These are phyloP conservation scores for Dimargaris xerosporica DNA, from an alignment of 192 early-diverging fungal genomes.

Conservation along the genomic window DNA sequence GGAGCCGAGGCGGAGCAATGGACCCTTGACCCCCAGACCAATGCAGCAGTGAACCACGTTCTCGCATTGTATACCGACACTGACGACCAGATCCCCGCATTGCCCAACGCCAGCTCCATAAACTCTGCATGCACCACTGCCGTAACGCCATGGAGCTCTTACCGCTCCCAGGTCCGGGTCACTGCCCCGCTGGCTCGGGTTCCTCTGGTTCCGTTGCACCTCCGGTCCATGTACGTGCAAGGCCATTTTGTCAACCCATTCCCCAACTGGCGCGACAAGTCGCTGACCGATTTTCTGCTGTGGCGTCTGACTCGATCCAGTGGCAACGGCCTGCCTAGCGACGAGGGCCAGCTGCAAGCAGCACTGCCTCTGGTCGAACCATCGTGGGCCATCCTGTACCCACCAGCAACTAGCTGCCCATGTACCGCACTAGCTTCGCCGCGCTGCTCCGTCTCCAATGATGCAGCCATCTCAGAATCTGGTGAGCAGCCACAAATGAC, in stretches of 20 bases:
- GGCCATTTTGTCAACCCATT: conserved; percentile 32
- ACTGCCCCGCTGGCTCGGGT: not conserved
- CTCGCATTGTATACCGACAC: not conserved
- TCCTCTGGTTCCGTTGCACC: not conserved
- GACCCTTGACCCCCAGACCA: not conserved
- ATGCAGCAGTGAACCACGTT: not conserved
- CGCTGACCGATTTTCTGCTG: conserved; percentile 27
- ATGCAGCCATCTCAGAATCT: not conserved
- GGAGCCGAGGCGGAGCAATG: not conserved
- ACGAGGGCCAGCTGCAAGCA: conserved; percentile 12
- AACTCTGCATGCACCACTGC: not conserved
- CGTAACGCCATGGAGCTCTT: not conserved
- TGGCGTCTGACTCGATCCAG: conserved; percentile 22
- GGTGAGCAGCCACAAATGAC: not conserved
- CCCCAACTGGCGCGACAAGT: conserved; percentile 29
- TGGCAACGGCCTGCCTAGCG: conserved; percentile 25
- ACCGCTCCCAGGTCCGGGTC: not conserved
- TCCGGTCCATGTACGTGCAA: conserved; percentile 21
- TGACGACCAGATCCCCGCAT: not conserved
- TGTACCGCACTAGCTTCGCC: not conserved
- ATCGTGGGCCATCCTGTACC: not conserved
- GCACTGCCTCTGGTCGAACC: conserved; percentile 16
- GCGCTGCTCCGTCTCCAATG: not conserved
- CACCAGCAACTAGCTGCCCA: not conserved
- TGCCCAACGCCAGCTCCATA: not conserved